Evolutionary conservation across 2,329 filamentous ascomycete genomes (phyloP).

Genomic region (Trichophaea hybrida): DNA sequence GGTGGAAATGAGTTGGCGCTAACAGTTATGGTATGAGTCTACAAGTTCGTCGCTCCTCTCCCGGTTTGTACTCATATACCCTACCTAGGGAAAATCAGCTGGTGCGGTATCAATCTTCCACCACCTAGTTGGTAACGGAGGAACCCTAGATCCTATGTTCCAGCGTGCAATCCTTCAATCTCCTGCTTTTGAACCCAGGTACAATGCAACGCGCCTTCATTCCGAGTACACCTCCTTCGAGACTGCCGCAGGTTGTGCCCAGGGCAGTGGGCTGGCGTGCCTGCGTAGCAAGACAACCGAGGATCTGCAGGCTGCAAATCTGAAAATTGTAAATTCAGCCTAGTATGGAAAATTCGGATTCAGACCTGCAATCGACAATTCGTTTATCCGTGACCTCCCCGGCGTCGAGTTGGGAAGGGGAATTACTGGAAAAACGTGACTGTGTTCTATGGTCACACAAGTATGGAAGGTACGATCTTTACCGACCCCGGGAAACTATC

Average conservation of each 20-base stretch:
- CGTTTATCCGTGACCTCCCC: constrained; percentile 29
- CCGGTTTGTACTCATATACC: too few species aligned
- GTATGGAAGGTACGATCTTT: constrained; percentile 29
- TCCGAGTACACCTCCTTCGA: constrained; percentile 22
- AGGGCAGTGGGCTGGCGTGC: constrained; percentile 29
- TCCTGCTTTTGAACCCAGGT: constrained; percentile 27
- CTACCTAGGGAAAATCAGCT: too few species aligned
- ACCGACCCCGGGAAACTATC: constrained; percentile 22
- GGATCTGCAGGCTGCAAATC: constrained; percentile 27
- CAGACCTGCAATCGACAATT: constrained; percentile 30
- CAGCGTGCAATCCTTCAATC: constrained; percentile 29
- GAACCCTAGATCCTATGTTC: constrained; percentile 36
- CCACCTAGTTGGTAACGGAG: constrained; percentile 37
- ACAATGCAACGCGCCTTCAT: constrained; percentile 14
- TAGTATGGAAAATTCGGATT: constrained; percentile 28
- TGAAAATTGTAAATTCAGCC: constrained; percentile 23
- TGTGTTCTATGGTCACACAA: constrained; percentile 30
- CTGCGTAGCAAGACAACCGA: constrained; percentile 25
- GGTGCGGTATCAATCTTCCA: constrained; percentile 38
- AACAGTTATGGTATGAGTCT: constrained; percentile 34
- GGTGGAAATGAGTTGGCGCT: constrained; percentile 37
- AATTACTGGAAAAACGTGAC: constrained; percentile 30
- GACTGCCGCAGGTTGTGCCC: constrained; percentile 27
- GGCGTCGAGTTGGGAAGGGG: constrained; percentile 27
- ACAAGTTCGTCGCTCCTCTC: too few species aligned